Conservation (phyloP, 192 early-diverging fungal genomes). For the Rhizoclosmatium sp. region DNA sequence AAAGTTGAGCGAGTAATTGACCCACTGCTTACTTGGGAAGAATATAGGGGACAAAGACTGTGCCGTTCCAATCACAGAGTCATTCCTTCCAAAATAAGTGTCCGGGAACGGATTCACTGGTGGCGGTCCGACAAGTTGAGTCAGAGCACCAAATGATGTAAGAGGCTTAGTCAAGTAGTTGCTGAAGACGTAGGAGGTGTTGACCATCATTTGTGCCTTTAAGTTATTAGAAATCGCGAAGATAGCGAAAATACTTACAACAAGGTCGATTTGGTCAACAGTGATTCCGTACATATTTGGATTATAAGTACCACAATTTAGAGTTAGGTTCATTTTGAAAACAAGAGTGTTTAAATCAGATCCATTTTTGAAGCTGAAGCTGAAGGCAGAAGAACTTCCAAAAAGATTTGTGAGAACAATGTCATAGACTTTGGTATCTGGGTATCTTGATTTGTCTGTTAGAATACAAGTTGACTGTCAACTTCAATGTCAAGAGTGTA, state of each 20-base stretch:
- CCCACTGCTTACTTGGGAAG: constrained; percentile 16
- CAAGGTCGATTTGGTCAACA: constrained; percentile 26
- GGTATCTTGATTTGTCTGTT: constrained; percentile 7
- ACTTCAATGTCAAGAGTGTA: not conserved
- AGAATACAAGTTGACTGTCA: not conserved
- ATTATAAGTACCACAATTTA: constrained; percentile 31
- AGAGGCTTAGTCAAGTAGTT: constrained; percentile 4
- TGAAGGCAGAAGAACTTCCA: not conserved
- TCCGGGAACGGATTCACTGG: not conserved
- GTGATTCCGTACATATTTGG: constrained; percentile 27
- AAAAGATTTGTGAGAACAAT: constrained; percentile 14
- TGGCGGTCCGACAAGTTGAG: not conserved
- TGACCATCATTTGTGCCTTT: constrained; percentile 29
- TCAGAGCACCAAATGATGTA: constrained; percentile 4
- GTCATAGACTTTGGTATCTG: constrained; percentile 26
- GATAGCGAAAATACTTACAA: not conserved
- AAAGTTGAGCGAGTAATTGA: constrained; percentile 35
- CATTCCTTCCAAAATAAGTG: not conserved
- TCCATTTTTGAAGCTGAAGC: not conserved
- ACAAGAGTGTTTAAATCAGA: constrained; percentile 16
- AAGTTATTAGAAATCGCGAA: not conserved
- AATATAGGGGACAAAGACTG: not conserved
- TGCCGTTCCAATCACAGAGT: constrained; percentile 18
- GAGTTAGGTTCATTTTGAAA: constrained; percentile 28
- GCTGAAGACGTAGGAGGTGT: constrained; percentile 11